phyloP scores from a whole-genome alignment of 2,329 filamentous ascomycete species.

The Trichoderma breve region DNA sequence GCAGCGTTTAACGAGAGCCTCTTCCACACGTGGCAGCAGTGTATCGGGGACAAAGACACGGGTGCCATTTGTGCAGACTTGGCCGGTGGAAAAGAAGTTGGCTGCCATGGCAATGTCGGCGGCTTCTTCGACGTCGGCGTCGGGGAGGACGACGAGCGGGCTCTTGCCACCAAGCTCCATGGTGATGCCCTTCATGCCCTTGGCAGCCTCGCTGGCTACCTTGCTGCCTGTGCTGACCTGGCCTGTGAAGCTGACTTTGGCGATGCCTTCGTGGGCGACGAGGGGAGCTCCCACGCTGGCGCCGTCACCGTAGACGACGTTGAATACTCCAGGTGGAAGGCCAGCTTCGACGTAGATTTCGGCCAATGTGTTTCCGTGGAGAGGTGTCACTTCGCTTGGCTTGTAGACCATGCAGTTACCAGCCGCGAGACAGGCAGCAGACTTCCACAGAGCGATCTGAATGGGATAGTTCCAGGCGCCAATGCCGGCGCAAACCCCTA shows the following conservation, averaged over 20 bases:
- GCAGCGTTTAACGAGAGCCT: constrained; percentile 51
- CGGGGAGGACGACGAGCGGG: constrained; percentile 74
- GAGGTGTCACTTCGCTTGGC: constrained; percentile 80
- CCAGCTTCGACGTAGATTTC: constrained; percentile 76
- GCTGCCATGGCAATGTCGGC: constrained; percentile 90
- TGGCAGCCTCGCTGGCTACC: constrained; percentile 72
- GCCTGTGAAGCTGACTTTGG: constrained; percentile 87
- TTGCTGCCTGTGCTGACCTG: constrained; percentile 81
- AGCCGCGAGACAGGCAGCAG: constrained; percentile 77
- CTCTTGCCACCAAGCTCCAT: constrained; percentile 92
- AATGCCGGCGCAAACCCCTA: constrained; percentile 83
- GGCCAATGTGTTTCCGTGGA: constrained; percentile 76
- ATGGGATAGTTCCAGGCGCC: constrained; percentile 93
- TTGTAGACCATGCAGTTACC: constrained; percentile 93
- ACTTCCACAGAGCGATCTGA: constrained; percentile 89
- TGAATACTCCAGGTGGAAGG: constrained; percentile 79
- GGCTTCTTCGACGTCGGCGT: constrained; percentile 75
- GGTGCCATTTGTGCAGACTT: constrained; percentile 92
- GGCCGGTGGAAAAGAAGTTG: constrained; percentile 87
- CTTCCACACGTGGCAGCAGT: constrained; percentile 68
- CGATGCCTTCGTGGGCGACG: constrained; percentile 67
- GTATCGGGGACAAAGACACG: constrained; percentile 74
- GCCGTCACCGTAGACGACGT: constrained; percentile 78
- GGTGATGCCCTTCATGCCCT: constrained; percentile 84
- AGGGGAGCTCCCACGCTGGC: constrained; percentile 70